These are phyloP conservation scores for Xylaria sp. DNA, from an alignment of 2,329 filamentous ascomycete species.

Conservation along the genomic window DNA sequence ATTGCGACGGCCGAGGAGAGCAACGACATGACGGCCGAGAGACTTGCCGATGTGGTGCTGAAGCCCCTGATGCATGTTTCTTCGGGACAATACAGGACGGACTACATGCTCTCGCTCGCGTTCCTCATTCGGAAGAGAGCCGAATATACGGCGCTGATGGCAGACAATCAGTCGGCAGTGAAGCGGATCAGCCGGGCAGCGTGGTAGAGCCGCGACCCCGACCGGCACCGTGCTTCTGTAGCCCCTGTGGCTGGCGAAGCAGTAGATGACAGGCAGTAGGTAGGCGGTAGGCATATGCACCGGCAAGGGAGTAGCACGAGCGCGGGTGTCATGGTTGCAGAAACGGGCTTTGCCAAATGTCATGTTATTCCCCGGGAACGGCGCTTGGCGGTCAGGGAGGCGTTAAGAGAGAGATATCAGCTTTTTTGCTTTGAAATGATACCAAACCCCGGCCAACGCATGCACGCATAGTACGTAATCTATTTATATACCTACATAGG, in stretches of 20 bases:
- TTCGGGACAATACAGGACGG: constrained; percentile 51
- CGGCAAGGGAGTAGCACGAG: neutral
- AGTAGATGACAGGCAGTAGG: neutral
- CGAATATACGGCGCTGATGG: constrained; percentile 54
- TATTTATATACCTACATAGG: no score
- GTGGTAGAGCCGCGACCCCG: constrained; percentile 35
- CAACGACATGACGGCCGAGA: constrained; percentile 59
- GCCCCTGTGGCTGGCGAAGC: neutral
- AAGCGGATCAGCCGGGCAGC: constrained; percentile 46
- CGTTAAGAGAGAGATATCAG: constrained; percentile 13
- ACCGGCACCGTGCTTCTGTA: neutral
- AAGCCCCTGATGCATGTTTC: constrained; percentile 55
- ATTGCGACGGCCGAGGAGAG: constrained; percentile 53
- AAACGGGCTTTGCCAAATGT: neutral
- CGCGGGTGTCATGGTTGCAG: neutral
- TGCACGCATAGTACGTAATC: neutral
- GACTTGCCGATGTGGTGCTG: constrained; percentile 53
- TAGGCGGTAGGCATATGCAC: neutral
- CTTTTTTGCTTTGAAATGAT: constrained; percentile 35
- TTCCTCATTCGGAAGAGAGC: constrained; percentile 57
- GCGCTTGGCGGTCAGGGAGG: constrained; percentile 18
- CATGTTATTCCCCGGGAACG: neutral
- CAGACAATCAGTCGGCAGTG: constrained; percentile 46
- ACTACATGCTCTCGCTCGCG: constrained; percentile 57
- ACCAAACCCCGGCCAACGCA: constrained; percentile 26